phyloP scores from a whole-genome alignment of 208 protist genomes.

The Crithidia brevicula region DNA sequence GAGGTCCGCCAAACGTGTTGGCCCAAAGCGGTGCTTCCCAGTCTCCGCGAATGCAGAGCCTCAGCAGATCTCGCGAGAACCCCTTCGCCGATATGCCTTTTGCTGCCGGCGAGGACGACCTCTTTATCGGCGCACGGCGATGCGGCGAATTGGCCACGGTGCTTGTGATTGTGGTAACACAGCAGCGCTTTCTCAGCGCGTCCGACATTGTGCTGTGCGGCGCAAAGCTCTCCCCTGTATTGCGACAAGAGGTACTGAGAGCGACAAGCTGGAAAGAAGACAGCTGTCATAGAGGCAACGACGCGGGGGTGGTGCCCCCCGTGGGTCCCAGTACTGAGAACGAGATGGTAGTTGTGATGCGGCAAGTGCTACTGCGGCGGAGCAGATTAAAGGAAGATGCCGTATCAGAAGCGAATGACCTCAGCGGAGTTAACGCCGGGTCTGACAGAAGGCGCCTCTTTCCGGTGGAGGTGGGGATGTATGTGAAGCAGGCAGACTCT shows the following conservation, averaged over 20 bases:
- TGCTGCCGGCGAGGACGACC: conserved; percentile 12
- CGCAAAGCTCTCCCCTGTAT: conserved; percentile 52
- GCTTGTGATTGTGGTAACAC: conserved; percentile 64
- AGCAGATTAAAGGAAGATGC: background rate
- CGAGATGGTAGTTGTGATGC: conserved; percentile 12
- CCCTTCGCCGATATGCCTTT: conserved; percentile 3
- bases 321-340: background rate
- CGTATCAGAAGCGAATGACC: background rate
- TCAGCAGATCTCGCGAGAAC: background rate
- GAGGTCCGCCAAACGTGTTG: background rate
- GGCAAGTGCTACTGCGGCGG: conserved; percentile 21
- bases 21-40: background rate
- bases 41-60: background rate
- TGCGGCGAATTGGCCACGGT: background rate
- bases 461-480: conserved; percentile 25
- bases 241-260: conserved; percentile 45
- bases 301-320: background rate
- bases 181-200: conserved; percentile 53
- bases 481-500: background rate
- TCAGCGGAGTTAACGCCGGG: background rate
- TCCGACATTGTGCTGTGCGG: conserved; percentile 67
- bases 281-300: background rate
- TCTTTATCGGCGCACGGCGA: conserved; percentile 1
- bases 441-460: background rate
- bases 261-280: conserved; percentile 42